Evolutionary conservation across 2,329 filamentous ascomycete genomes (phyloP), one percentile per base, ranked within the genome.

Genomic region (Blastomyces parvus): DNA sequence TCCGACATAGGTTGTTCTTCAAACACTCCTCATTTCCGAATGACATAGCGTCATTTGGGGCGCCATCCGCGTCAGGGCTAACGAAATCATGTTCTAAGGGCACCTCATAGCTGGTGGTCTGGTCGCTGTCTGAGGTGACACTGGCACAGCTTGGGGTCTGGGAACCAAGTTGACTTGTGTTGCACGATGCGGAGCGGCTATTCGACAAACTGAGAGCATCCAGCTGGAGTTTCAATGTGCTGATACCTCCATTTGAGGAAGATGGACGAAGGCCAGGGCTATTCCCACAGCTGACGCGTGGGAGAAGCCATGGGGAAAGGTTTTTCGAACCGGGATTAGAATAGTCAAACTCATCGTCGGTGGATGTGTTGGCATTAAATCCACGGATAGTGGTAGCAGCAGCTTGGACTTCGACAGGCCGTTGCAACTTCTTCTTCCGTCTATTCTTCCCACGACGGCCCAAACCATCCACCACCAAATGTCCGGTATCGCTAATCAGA

Each of bases 61-160:
- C 70, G 8, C 70, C 69, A 8, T 66, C 71, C 58, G 72, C 78
- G 66, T 86, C 84, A 13, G 80, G 74, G 73, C 89, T 94, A 65
- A 90, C 83, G 70, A 96, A 97, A 73, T 97, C 92, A 66, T 90
- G 79, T 68, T 94, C 89, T 46, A 97, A 82, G 61, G 85, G 85
- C 67, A 97, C 86, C 77, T 97, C 90, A 72, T 96, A 97, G 72
- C 87, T 89, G 60, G 89, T 89, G 73, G 84, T 83, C n/a, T 79
- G 76, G 70, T 93, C 89, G 0, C 88, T 92, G 50, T 81, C 80
- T 67, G 88, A 86, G 65, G 82, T 83, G 63, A 84, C 83, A 72
- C 83, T 88, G 68, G 81, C 80, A 72, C 82, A 86, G 67, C 83
- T 86, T 63, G 72, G 76, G 65, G 79, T 78, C 62, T 74, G 72